Percentiles rank a stretch among this genome's conserved stretches.
Evolutionary conservation across 2,329 filamentous ascomycete species (phyloP).

Genomic region (Trematosphaeria pertusa): DNA sequence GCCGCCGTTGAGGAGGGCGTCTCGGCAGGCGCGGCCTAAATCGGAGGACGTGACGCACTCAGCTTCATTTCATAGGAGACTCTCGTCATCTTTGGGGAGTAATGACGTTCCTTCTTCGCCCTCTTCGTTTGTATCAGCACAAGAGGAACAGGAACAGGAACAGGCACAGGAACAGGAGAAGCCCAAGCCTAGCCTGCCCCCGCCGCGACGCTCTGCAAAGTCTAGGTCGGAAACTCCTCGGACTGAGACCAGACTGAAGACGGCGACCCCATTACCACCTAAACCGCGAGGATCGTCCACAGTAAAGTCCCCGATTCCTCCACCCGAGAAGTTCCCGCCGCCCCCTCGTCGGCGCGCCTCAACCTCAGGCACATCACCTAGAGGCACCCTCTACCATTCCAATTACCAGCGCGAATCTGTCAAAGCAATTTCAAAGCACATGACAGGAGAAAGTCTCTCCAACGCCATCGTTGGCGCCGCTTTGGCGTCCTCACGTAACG

Average conservation of each 20-base stretch:
- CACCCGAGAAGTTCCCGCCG: constrained; percentile 29
- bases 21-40: constrained; percentile 25
- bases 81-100: constrained; percentile 37
- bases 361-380: constrained; percentile 24
- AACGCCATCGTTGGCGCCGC: constrained; percentile 78
- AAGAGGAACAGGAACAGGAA: constrained; percentile 40
- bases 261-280: constrained; percentile 28
- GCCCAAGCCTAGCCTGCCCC: constrained; percentile 41
- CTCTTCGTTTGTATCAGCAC: constrained; percentile 44
- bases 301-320: constrained; percentile 33
- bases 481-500: constrained; percentile 68
- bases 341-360: constrained; percentile 32
- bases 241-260: constrained; percentile 10
- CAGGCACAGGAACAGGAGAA: constrained; percentile 28
- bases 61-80: constrained; percentile 21
- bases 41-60: constrained; percentile 34
- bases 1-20: constrained; percentile 22
- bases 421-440: constrained; percentile 52
- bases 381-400: constrained; percentile 45
- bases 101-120: constrained; percentile 37
- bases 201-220: constrained; percentile 41
- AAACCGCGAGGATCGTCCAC: constrained; percentile 43
- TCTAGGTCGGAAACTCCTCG: constrained; percentile 5
- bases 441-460: constrained; percentile 70
- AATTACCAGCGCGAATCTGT: constrained; percentile 47